Base-by-base conservation (phyloP, 176 grass and related monocot species). In the Phragmites australis region DNA sequence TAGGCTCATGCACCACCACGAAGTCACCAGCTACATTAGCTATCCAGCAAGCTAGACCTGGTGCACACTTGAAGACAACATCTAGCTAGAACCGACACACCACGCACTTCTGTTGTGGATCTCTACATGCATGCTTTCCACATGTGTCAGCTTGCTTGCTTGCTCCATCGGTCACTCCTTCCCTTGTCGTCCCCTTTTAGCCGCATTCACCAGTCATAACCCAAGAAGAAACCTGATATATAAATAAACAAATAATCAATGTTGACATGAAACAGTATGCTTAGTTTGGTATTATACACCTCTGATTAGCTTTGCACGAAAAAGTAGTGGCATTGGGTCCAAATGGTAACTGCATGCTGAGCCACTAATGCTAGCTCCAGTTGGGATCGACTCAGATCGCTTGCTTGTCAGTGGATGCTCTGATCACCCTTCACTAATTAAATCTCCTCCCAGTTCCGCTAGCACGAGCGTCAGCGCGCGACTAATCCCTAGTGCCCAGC, bases 351-450 rank as follows among this genome's bases (percentile, higher is more conserved):
- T 77, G 7, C n/a, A n/a, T n/a, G n/a, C 46, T 49, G 30, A 77
- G 71, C 87, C 87, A 85, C 71, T 81, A 85, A 72, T 81, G 8
- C 71, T 34, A 3, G 17, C 77, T 56, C 72, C 55, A 85, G 77
- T 85, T 89, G 87, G 78, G 56, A 42, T 89, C 77, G 78, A 89
- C 77, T 85, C 82, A 19, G 82, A 85, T 81, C 56, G 54, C 64
- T 75, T 41, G 47, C 41, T 52, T 45, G 51, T 85, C 40, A 85
- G 87, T 89, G 87, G 82, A 89, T 89, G 39, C 71, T 72, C 64
- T 1, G 72, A 72, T 89, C 87, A 89, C 1, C 56, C 65, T 15
- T 82, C 82, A 85, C 87, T 74, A n/a, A n/a, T n/a, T n/a, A 65
- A 82, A 15, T 41, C 21, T 50, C 32, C 58, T 68, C 23, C 5